Evolutionary conservation across 139 green algal species (phyloP).

Genomic region (Zygnema cylindricum): DNA sequence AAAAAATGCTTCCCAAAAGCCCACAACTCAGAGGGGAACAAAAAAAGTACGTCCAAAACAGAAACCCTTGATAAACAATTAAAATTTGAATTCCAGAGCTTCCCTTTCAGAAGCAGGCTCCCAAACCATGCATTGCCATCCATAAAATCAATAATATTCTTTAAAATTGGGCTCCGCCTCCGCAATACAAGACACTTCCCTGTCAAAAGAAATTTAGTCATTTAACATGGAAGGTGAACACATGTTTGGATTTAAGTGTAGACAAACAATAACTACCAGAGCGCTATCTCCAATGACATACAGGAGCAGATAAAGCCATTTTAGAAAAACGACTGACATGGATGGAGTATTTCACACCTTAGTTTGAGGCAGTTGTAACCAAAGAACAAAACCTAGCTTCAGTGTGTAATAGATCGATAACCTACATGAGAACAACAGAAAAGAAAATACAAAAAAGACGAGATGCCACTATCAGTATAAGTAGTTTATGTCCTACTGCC

Average conservation of each 20-base stretch:
- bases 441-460: constrained; percentile 49
- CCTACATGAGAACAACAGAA: too few relatives aligned
- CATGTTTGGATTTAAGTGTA: too few relatives aligned
- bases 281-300: too few relatives aligned
- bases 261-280: too few relatives aligned
- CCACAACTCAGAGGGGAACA: background rate
- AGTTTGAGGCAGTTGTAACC: constrained; percentile 60
- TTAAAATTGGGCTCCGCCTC: too few relatives aligned
- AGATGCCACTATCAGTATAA: background rate
- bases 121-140: background rate
- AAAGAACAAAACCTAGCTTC: constrained; percentile 63
- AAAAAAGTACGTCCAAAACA: background rate
- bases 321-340: too few relatives aligned
- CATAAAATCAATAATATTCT: background rate
- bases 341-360: too few relatives aligned
- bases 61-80: background rate
- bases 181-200: too few relatives aligned
- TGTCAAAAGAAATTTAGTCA: too few relatives aligned
- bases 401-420: constrained; percentile 54
- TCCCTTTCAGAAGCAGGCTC: background rate
- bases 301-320: too few relatives aligned
- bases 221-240: too few relatives aligned
- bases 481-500: too few relatives aligned
- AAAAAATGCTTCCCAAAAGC: constrained; percentile 13
- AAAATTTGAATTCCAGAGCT: background rate